Evolutionary conservation across 129 eudicot species (phyloP).

Genomic region (Flaveria brownii): DNA sequence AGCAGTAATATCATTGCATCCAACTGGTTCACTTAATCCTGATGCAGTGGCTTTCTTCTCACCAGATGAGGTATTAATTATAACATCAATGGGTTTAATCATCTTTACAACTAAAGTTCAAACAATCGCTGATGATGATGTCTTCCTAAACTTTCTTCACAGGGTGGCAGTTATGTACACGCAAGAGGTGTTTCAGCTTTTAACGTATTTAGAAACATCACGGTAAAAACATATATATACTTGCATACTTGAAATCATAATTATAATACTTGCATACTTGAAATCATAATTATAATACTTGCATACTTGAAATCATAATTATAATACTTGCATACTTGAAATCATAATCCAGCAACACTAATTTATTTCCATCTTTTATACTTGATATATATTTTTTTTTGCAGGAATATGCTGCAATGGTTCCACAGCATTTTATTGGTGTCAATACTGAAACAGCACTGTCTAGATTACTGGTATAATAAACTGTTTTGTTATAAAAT

Average conservation of each 20-base stretch:
- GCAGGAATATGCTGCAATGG: constrained; percentile 86
- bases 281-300: too few relatives aligned
- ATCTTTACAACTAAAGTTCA: neutral
- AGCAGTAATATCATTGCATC: constrained; percentile 80
- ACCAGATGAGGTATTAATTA: constrained; percentile 86
- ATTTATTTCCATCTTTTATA: neutral
- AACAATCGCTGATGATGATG: constrained; percentile 20
- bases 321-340: neutral
- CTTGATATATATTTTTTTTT: neutral
- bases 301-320: neutral
- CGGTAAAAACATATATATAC: constrained; percentile 41
- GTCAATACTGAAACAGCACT: constrained; percentile 53
- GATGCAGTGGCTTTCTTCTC: constrained; percentile 97
- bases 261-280: constrained; percentile 12
- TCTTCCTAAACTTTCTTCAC: constrained; percentile 10
- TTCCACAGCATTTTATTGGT: constrained; percentile 64
- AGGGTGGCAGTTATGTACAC: constrained; percentile 86
- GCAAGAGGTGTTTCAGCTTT: constrained; percentile 66
- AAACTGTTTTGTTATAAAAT: neutral
- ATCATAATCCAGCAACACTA: neutral
- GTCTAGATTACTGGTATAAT: constrained; percentile 52
- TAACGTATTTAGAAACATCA: constrained; percentile 56
- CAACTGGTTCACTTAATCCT: constrained; percentile 84
- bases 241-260: constrained; percentile 8
- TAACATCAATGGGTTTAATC: neutral